Evolutionary conservation across 148 eudicot genomes (phyloP).

Genomic region (Nepenthes gracilis): DNA sequence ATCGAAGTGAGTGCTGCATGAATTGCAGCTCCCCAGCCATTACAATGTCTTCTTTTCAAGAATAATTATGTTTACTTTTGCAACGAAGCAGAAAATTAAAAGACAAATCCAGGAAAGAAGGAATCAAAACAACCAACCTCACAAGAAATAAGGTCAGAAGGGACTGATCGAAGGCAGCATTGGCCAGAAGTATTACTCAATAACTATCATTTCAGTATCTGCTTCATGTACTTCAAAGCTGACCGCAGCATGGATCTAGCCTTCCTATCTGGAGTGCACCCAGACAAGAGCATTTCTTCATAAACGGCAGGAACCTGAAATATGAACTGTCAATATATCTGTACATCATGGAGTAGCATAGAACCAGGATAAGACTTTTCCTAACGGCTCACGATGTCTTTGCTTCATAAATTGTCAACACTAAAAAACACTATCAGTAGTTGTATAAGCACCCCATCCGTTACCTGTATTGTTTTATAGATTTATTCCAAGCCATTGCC

Average conservation of each 20-base stretch:
- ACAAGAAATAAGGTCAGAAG: background rate
- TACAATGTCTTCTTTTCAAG: too few species aligned
- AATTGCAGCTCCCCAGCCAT: too few species aligned
- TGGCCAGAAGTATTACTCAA: background rate
- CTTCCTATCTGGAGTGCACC: slow-evolving; percentile 80
- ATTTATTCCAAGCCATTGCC: too few species aligned
- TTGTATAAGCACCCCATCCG: too few species aligned
- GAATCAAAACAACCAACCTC: background rate
- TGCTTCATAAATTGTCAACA: too few species aligned
- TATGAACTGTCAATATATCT: background rate
- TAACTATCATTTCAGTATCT: slow-evolving; percentile 33
- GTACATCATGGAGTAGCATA: background rate
- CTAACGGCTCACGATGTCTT: background rate
- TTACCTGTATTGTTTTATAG: too few species aligned
- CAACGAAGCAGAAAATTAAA: background rate
- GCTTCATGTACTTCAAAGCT: slow-evolving; percentile 84
- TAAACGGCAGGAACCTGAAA: slow-evolving; percentile 89
- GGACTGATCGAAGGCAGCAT: background rate
- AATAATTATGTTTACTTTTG: background rate
- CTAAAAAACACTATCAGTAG: too few species aligned
- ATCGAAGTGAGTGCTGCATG: too few species aligned
- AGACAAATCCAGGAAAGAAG: background rate
- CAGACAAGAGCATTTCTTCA: slow-evolving; percentile 87
- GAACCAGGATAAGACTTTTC: background rate
- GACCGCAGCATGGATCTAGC: slow-evolving; percentile 91